Evolutionary conservation across 1,139 yeast genomes (phyloP), one percentile per base, ranked within the genome.

Genomic region (Schwanniomyces etchellsii): DNA sequence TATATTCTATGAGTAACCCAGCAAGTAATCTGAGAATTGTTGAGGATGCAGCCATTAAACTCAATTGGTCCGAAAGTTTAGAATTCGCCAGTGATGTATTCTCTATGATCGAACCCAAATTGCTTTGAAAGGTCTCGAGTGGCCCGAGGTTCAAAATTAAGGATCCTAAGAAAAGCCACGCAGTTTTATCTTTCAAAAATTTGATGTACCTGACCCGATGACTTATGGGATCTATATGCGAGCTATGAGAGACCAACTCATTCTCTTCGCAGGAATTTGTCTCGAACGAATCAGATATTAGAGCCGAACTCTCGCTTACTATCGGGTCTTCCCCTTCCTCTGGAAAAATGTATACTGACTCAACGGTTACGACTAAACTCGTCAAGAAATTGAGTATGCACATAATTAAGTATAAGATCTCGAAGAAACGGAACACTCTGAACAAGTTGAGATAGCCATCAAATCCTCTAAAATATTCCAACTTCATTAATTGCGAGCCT

Each of bases 101-200:
- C 26, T 49, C 39, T 39, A 72, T 54, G n/a, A 75, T 69, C 20
- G 76, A 79, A 28, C 94, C 95, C 66, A 91, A 70, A 48, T 89
- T 85, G 36, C 89, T 85, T 41, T 86, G 77, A 54, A 77, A 88
- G 64, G 88, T 78, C 48, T 91, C 98, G 39, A 86, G 60, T 1
- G 96, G 95, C 0, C 97, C 98, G 16, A 86, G 62, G 21, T 81
- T 70, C 23, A 85, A 57, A 18, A 88, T 65, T 36, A 88, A 70
- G 5, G 89, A 73, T 3, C 69, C 40, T 23, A 83, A 64, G 15
- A 86, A 57, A 2, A 80, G 40, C 70, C 86, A 81, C 28, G 88
- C 77, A 3, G 82, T 69, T 21, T 70, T 69, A 47, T 83, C 91
- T 15, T 52, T 55, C 28, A 84, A 51, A 43, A 89, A 84, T 5